A percentile compares a stretch with the other conserved stretches of the same genome.
Conservation (phyloP, 805 yeast species). For the Hemisphaericaspora nanyangensis region DNA sequence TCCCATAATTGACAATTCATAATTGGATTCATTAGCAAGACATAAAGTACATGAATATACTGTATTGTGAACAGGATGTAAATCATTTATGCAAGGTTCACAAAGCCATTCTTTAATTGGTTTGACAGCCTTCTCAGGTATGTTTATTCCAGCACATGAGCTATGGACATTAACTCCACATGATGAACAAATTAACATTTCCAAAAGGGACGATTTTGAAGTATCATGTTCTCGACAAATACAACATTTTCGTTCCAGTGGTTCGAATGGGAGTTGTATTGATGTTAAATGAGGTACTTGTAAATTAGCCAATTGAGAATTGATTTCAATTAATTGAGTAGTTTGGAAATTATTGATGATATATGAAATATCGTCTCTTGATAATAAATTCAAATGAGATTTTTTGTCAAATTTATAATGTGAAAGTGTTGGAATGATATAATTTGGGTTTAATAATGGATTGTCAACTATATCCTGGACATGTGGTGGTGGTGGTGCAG, state of each 20-base stretch:
- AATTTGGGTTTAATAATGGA: conserved; percentile 21
- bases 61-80: conserved; percentile 55
- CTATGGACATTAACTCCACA: conserved; percentile 74
- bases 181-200: conserved; percentile 50
- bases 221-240: conserved; percentile 48
- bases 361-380: conserved; percentile 2
- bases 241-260: conserved; percentile 44
- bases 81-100: conserved; percentile 71
- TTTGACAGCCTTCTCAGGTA: conserved; percentile 14
- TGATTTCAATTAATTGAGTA: conserved; percentile 26
- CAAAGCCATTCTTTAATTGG: conserved; percentile 64
- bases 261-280: conserved; percentile 17
- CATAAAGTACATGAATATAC: conserved; percentile 68
- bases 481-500: conserved; percentile 1
- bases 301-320: conserved; percentile 15
- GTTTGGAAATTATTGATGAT: conserved; percentile 15
- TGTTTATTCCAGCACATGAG: conserved; percentile 56
- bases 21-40: conserved; percentile 46
- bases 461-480: conserved; percentile 9
- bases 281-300: conserved; percentile 14
- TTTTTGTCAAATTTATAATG: not conserved
- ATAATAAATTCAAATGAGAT: not conserved
- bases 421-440: conserved; percentile 12
- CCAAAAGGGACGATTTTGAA: conserved; percentile 18
- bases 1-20: conserved; percentile 43